Evolutionary conservation across 208 protist species (phyloP).

Genomic region (Lotmaria passim): DNA sequence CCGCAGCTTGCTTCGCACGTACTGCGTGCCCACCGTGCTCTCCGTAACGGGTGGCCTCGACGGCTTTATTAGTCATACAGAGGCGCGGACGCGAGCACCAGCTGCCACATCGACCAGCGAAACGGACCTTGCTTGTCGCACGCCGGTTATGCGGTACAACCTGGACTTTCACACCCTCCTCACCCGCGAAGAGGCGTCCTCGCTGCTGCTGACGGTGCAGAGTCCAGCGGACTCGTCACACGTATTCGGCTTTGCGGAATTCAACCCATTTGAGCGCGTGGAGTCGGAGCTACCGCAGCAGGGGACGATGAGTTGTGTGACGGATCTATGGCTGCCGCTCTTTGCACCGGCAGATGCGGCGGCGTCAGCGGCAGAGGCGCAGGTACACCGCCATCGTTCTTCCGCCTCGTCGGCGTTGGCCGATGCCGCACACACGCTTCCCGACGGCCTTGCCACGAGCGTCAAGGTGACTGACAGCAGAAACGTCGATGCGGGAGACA

Average conservation of each 20-base stretch:
- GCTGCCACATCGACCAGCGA: not conserved
- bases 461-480: not conserved
- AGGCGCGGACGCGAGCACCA: not conserved
- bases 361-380: slow-evolving; percentile 6
- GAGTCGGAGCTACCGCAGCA: not conserved
- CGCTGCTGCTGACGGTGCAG: slow-evolving; percentile 54
- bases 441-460: not conserved
- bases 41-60: slow-evolving; percentile 29
- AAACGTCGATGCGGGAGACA: not conserved
- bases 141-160: slow-evolving; percentile 49
- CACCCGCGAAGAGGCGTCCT: slow-evolving; percentile 31
- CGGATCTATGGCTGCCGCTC: slow-evolving; percentile 58
- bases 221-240: slow-evolving; percentile 31
- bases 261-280: slow-evolving; percentile 32
- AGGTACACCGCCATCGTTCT: not conserved
- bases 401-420: not conserved
- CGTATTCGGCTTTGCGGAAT: slow-evolving; percentile 50
- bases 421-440: not conserved
- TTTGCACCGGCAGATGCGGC: slow-evolving; percentile 20
- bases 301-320: not conserved
- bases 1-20: not conserved
- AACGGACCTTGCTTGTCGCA: slow-evolving; percentile 1
- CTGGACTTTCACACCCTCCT: slow-evolving; percentile 40
- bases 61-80: slow-evolving; percentile 11
- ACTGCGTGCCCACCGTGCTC: slow-evolving; percentile 21